Percentiles rank a stretch among this genome's conserved stretches.
Conservation (phyloP, 1,284 basidiomycete species). For the Apiotrichum veenhuisii region DNA sequence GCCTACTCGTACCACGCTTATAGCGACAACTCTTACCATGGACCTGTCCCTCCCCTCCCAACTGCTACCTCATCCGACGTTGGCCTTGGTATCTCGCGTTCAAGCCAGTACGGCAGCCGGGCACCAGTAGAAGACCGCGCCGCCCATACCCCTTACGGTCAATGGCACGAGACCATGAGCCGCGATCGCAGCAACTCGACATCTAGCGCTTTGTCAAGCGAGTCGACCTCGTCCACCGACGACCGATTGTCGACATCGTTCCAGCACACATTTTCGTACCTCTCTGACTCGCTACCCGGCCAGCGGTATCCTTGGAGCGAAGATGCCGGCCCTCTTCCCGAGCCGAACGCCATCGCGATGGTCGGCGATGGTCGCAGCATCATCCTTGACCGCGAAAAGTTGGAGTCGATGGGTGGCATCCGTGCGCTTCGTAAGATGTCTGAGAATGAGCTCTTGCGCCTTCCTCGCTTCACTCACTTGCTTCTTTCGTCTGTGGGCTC, state of each 20-base stretch:
- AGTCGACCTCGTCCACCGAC: constrained; percentile 6
- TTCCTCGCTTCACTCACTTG: constrained; percentile 78
- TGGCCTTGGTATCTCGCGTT: constrained; percentile 10
- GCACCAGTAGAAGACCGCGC: neutral
- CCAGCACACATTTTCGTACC: constrained; percentile 18
- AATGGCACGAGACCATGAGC: neutral
- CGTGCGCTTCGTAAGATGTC: constrained; percentile 22
- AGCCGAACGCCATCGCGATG: constrained; percentile 39
- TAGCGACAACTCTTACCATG: constrained; percentile 26
- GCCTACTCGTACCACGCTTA: constrained; percentile 39
- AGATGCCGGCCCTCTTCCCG: constrained; percentile 6
- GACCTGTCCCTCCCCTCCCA: constrained; percentile 35
- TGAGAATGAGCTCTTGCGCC: constrained; percentile 17
- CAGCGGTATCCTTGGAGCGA: constrained; percentile 25
- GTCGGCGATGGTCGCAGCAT: constrained; percentile 43
- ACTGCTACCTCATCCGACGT: constrained; percentile 24
- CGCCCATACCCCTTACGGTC: neutral
- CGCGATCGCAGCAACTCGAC: constrained; percentile 37
- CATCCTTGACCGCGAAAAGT: constrained; percentile 34
- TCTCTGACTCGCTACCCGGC: constrained; percentile 6
- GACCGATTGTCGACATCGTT: constrained; percentile 16
- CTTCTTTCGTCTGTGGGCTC: constrained; percentile 71
- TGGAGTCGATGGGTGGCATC: constrained; percentile 43
- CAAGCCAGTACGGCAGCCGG: constrained; percentile 1
- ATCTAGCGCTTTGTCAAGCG: constrained; percentile 24